These are phyloP conservation scores for Arctium lappa DNA, from an alignment of 129 eudicot species.

Conservation along the genomic window DNA sequence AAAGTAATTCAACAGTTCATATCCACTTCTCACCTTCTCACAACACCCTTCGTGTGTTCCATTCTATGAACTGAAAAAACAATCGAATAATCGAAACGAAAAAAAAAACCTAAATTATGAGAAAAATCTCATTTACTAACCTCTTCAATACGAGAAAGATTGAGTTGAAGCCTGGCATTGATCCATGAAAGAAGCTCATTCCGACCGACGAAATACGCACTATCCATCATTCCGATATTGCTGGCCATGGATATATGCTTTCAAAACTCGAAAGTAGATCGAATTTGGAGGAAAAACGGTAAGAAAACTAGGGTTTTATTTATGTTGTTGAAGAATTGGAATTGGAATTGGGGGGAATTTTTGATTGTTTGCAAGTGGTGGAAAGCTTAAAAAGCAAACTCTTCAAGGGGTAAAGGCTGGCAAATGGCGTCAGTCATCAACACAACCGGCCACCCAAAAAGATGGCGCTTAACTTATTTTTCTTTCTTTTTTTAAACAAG, in stretches of 20 bases:
- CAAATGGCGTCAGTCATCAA: constrained; percentile 34
- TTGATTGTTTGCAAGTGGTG: neutral
- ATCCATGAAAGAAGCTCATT: constrained; percentile 88
- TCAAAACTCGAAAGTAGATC: neutral
- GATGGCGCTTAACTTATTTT: constrained; percentile 24
- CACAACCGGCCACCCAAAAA: constrained; percentile 30
- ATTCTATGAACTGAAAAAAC: neutral
- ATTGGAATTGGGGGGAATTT: constrained; percentile 9
- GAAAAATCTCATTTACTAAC: constrained; percentile 21
- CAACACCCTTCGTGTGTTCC: neutral
- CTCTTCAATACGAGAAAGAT: constrained; percentile 91
- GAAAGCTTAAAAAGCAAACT: neutral
- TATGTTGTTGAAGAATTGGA: neutral
- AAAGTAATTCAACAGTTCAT: too few species aligned
- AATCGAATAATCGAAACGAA: neutral
- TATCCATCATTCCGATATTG: constrained; percentile 92
- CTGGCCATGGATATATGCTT: constrained; percentile 51
- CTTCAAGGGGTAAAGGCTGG: constrained; percentile 22
- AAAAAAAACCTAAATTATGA: neutral
- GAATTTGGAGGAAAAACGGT: neutral
- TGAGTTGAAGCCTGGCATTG: constrained; percentile 76
- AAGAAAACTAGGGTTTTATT: constrained; percentile 4
- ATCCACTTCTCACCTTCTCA: too few species aligned
- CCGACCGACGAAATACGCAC: constrained; percentile 96
- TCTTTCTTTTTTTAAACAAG: neutral